phyloP scores from a whole-genome alignment of 2,329 filamentous ascomycete species.

The Chrysoporthe puriensis region DNA sequence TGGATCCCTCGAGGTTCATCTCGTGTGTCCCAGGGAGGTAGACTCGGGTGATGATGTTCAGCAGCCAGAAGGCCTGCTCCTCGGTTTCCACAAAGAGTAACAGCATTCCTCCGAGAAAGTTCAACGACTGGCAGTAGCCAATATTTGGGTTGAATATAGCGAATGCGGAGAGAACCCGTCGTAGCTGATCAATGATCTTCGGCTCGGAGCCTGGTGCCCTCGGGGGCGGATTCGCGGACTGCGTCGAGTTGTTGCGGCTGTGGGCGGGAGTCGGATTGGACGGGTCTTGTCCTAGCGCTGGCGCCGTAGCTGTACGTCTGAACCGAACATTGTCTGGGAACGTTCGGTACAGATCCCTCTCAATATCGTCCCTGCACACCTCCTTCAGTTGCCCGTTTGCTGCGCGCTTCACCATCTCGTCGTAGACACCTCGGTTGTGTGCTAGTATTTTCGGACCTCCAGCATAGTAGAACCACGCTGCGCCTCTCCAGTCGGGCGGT shows the following conservation, averaged over 20 bases:
- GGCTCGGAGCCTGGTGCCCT: conserved; percentile 62
- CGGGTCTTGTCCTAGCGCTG: conserved; percentile 38
- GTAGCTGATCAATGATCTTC: conserved; percentile 77
- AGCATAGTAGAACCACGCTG: conserved; percentile 96
- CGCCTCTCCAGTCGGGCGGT: conserved; percentile 90
- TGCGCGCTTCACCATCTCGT: conserved; percentile 63
- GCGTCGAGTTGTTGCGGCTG: conserved; percentile 33
- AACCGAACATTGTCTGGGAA: conserved; percentile 95
- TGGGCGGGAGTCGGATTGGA: conserved; percentile 37
- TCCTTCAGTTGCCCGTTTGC: conserved; percentile 57
- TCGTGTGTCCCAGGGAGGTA: conserved; percentile 93
- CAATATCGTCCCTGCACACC: conserved; percentile 85
- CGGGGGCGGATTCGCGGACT: conserved; percentile 32
- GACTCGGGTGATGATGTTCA: conserved; percentile 87
- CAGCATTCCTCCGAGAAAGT: conserved; percentile 89
- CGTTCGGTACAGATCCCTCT: conserved; percentile 89
- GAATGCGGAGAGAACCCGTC: conserved; percentile 86
- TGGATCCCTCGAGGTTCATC: conserved; percentile 85
- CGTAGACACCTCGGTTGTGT: conserved; percentile 78
- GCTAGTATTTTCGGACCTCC: conserved; percentile 80
- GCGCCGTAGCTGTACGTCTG: conserved; percentile 59
- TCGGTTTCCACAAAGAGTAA: conserved; percentile 86
- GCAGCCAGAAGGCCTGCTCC: conserved; percentile 89
- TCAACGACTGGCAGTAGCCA: conserved; percentile 94
- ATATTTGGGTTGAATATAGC: conserved; percentile 88